Base-by-base conservation (phyloP, 768 basidiomycete genomes). In the Termitomyces sp. region DNA sequence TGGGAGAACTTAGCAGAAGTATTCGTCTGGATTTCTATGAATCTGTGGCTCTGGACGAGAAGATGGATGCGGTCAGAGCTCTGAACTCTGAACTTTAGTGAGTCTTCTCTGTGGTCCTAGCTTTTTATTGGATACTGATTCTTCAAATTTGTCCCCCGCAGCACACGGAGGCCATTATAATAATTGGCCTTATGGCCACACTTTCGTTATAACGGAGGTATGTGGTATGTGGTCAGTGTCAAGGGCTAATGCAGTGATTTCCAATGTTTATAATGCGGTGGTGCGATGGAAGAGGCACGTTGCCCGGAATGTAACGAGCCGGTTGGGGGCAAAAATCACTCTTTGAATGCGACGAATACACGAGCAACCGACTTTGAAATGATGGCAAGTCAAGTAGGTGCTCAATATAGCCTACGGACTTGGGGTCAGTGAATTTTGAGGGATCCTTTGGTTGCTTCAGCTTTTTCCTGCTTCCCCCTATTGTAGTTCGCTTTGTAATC, bases 251-350 rank as follows among this genome's bases (percentile, higher is more conserved):
- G 40, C 43, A 30, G n/a, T n/a, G 45, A 19, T 34, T 12, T 28
- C 12, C n/a, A 1, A 34, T 50, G 6, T 27, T 6, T 34, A 19
- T 27, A 86, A 83, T 86, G 84, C 51, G 85, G 84, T 17, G 82
- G 82, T 1, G 84, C 83, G 0, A 79, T 73, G 72, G 19, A 79
- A 61, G 57, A 43, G 1, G 66, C 78, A 5, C 61, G 27, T 8
- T 87, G 86, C 56, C 81, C 84, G 0, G 85, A 88, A 61, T 88
- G 85, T 58, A 72, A 74, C 12, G 79, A 74, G 3, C 58, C 61
- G 0, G 81, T 86, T 55, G 85, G 85, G 51, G 84, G 85, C 5
- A 44, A 54, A 0, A 16, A 53, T 34, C 82, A 87, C 58, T 56
- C 5, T 1, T 58, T 86, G 16, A 59, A 75, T 25, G 0, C 61